Base-by-base conservation (phyloP, 2,329 filamentous ascomycete genomes). In the Trichoderma guizhouense region DNA sequence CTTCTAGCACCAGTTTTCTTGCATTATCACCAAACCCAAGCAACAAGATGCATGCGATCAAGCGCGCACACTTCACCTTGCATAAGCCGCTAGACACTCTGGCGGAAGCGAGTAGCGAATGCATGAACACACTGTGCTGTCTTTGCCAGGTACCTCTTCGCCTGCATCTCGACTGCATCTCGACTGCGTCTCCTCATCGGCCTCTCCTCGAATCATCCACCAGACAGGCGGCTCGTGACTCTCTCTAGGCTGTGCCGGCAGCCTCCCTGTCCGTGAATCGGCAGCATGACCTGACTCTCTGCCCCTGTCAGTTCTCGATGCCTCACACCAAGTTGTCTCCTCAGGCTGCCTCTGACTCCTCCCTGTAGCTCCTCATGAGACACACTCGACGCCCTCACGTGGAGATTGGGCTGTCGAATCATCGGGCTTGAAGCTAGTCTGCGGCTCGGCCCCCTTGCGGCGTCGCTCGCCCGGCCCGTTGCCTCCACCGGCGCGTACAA, bases 401-500 rank as follows among this genome's bases (percentile, higher is more conserved):
- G 61, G 51, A 36, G 61, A 58, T 47, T 47, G 32, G 26, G 61
- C 26, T 30, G 47, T 65, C 61, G 61, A 71, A 65, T 65, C 61
- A 65, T 15, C 24, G 14, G 51, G 32, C 51, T 58, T 32, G 24
- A 39, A 57, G 32, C 53, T 47, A 71, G 39, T 69, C 12, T 53
- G 53, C 69, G 69, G 69, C 69, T 71, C 69, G 69, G 69, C 34
- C 68, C 68, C 69, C 62, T 71, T 64, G 69, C 51, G 69, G 69
- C 58, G 43, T 71, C 21, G 26, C 53, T 57, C 30, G 21, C 30
- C 39, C 69, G 69, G 69, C 60, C 69, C 69, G 69, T 47, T 47
- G 47, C 69, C 69, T 64, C 51, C 69, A 60, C 69, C 69, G 61
- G 69, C 61, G 61, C 36, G 34, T 71, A 32, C 51, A 57, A 39